Conservation (phyloP, 805 yeast genomes). For the Cyberlindnera xylosilytica region DNA sequence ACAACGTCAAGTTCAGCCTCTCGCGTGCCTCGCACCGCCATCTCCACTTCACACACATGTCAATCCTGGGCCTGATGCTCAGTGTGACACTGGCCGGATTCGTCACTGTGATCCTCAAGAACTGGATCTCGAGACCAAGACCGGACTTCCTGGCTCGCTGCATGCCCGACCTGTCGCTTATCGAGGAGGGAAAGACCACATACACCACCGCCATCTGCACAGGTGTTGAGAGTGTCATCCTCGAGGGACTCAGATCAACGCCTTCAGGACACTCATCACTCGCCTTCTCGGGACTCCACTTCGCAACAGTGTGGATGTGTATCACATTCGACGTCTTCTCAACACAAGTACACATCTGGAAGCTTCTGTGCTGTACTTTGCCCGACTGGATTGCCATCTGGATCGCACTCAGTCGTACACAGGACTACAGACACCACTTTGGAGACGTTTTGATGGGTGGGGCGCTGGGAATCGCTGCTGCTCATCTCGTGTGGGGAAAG, state of each 20-base stretch:
- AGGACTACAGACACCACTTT: slow-evolving; percentile 91
- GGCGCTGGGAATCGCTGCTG: slow-evolving; percentile 46
- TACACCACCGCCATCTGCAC: slow-evolving; percentile 53
- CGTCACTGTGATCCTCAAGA: slow-evolving; percentile 50
- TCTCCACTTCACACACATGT: slow-evolving; percentile 14
- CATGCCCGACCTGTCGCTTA: slow-evolving; percentile 49
- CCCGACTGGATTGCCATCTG: slow-evolving; percentile 69
- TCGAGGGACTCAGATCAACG: slow-evolving; percentile 76
- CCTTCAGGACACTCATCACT: slow-evolving; percentile 79
- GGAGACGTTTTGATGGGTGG: slow-evolving; percentile 79
- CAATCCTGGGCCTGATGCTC: slow-evolving; percentile 11
- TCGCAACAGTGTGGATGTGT: slow-evolving; percentile 56
- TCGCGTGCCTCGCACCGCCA: slow-evolving; percentile 8
- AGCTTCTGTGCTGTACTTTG: slow-evolving; percentile 43
- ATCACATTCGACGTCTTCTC: slow-evolving; percentile 28
- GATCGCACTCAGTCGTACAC: slow-evolving; percentile 81
- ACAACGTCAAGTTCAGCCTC: slow-evolving; percentile 7
- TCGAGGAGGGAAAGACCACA: slow-evolving; percentile 13
- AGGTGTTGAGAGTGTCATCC: slow-evolving; percentile 35
- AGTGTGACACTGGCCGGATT: slow-evolving; percentile 15
- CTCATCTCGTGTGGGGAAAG: slow-evolving; percentile 17
- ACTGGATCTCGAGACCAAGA: slow-evolving; percentile 81
- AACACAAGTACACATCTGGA: slow-evolving; percentile 44
- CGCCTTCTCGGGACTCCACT: slow-evolving; percentile 65
- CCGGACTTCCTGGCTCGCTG: slow-evolving; percentile 92